A percentile compares a stretch with the other conserved stretches of the same genome.
phyloP scores from a whole-genome alignment of 1,284 basidiomycete species.

The Sporisorium scitamineum region DNA sequence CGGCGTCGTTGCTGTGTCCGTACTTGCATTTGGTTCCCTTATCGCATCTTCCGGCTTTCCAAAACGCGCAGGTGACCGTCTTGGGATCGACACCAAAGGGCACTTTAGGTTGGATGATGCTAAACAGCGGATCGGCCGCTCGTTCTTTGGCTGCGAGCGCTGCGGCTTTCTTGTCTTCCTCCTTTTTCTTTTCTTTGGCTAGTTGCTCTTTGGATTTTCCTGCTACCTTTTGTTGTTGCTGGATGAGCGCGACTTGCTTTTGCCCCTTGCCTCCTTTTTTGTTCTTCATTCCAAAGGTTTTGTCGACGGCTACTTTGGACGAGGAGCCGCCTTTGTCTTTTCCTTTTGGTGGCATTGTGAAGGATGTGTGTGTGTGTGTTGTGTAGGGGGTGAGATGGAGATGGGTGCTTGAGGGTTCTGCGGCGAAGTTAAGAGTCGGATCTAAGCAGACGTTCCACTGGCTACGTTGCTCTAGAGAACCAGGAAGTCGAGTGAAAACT shows the following conservation, averaged over 20 bases:
- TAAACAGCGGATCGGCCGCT: constrained; percentile 62
- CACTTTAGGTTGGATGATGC: constrained; percentile 76
- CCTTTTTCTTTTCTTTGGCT: constrained; percentile 81
- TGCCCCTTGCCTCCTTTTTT: constrained; percentile 90
- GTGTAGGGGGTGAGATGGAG: neutral
- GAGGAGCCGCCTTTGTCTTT: constrained; percentile 71
- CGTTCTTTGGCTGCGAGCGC: constrained; percentile 84
- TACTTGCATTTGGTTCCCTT: constrained; percentile 84
- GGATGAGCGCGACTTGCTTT: constrained; percentile 81
- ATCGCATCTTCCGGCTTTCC: constrained; percentile 66
- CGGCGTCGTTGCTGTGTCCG: constrained; percentile 83
- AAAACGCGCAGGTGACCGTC: constrained; percentile 65
- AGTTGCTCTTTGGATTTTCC: constrained; percentile 84
- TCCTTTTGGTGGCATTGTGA: constrained; percentile 64
- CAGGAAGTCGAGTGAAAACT: neutral
- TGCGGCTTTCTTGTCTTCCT: constrained; percentile 83
- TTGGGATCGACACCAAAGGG: constrained; percentile 83
- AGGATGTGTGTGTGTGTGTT: constrained; percentile 1
- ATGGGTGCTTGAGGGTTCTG: neutral
- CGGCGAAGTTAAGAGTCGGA: neutral
- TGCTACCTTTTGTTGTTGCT: constrained; percentile 75
- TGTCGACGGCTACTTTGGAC: constrained; percentile 69
- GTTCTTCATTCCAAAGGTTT: constrained; percentile 88
- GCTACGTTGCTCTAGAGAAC: too few relatives aligned
- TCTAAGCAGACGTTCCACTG: constrained; percentile 1